Percentiles rank a stretch among this genome's conserved stretches.
phyloP scores from a whole-genome alignment of 2,329 filamentous ascomycete species.

The Aspergillus hiratsukae region DNA sequence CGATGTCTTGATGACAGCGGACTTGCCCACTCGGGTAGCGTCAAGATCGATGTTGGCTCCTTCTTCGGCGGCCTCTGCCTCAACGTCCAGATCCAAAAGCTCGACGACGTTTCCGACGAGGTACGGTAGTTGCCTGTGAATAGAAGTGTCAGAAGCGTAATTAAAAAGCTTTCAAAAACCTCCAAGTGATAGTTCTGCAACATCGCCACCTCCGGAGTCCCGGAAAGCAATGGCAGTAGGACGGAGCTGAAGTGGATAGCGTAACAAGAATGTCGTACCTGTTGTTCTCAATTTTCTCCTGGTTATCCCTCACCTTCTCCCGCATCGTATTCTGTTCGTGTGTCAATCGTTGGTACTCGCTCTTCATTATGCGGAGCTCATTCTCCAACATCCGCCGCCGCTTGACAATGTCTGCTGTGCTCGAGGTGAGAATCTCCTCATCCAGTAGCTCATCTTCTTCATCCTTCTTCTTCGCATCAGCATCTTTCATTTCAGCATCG shows the following conservation, averaged over 20 bases:
- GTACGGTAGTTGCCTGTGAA: slow-evolving; percentile 83
- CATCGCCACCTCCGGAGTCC: not conserved
- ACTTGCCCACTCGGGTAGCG: slow-evolving; percentile 94
- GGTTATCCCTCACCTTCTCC: slow-evolving; percentile 98
- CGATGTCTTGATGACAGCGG: slow-evolving; percentile 98
- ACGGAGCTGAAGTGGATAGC: not conserved
- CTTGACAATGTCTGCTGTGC: slow-evolving; percentile 91
- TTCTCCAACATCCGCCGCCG: slow-evolving; percentile 91
- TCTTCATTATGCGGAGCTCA: slow-evolving; percentile 97
- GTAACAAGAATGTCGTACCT: slow-evolving; percentile 52
- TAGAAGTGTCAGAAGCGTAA: slow-evolving; percentile 14
- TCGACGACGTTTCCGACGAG: slow-evolving; percentile 98
- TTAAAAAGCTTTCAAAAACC: not conserved
- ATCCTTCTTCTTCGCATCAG: slow-evolving; percentile 57
- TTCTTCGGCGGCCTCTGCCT: slow-evolving; percentile 92
- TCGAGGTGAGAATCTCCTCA: slow-evolving; percentile 86
- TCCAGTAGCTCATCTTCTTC: slow-evolving; percentile 80
- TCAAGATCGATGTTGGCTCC: slow-evolving; percentile 98
- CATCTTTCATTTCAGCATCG: slow-evolving; percentile 90
- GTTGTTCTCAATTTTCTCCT: slow-evolving; percentile 99
- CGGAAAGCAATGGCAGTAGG: not conserved
- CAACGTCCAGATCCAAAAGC: slow-evolving; percentile 91
- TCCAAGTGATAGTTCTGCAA: not conserved
- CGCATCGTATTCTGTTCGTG: slow-evolving; percentile 96
- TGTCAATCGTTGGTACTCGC: slow-evolving; percentile 86